Percentiles rank a stretch among this genome's conserved stretches.
Conservation (phyloP, 495 filamentous ascomycete genomes). For the Annulohypoxylon maeteangense region DNA sequence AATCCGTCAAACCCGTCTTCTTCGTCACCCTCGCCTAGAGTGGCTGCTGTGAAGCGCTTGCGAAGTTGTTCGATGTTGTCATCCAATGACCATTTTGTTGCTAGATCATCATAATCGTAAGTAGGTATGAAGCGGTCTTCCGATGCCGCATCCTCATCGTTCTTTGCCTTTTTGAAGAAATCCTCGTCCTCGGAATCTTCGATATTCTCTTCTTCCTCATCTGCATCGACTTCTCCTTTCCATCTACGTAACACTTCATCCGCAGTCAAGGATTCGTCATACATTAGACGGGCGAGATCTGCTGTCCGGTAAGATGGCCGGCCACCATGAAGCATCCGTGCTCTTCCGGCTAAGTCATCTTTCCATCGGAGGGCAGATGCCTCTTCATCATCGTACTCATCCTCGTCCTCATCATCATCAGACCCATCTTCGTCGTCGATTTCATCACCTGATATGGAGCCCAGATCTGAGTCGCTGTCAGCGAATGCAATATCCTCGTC, state of each 20-base stretch:
- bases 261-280: conserved; percentile 81
- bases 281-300: conserved; percentile 87
- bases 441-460: conserved; percentile 84
- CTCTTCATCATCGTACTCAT: conserved; percentile 68
- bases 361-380: conserved; percentile 83
- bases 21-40: conserved; percentile 64
- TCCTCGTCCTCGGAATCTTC: conserved; percentile 82
- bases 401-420: conserved; percentile 65
- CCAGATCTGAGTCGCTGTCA: conserved; percentile 94
- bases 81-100: conserved; percentile 84
- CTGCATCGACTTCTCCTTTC: conserved; percentile 76
- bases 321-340: conserved; percentile 73
- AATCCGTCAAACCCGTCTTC: conserved; percentile 56
- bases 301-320: conserved; percentile 75
- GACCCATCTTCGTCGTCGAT: conserved; percentile 64
- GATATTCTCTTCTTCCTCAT: conserved; percentile 60
- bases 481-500: conserved; percentile 83
- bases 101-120: conserved; percentile 82
- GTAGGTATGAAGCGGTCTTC: conserved; percentile 82
- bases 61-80: conserved; percentile 79
- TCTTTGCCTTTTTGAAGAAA: conserved; percentile 77
- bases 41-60: conserved; percentile 76
- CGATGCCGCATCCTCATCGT: conserved; percentile 67
- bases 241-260: conserved; percentile 79
- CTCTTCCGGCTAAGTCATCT: conserved; percentile 80